Base-by-base conservation (phyloP, 1,284 basidiomycete species). In the Malassezia cuniculi region DNA sequence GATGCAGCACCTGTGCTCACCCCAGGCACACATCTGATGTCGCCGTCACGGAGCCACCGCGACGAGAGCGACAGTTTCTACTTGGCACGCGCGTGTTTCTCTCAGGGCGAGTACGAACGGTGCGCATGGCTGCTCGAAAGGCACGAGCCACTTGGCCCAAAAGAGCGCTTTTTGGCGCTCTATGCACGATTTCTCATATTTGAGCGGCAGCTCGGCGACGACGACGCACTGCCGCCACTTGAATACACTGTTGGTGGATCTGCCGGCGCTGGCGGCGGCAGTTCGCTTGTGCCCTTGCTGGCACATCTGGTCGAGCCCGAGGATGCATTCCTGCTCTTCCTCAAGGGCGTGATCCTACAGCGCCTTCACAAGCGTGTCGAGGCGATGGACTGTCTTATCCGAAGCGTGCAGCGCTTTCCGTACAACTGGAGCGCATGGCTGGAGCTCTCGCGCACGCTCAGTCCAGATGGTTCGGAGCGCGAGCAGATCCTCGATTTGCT, bases 351-450 rank as follows among this genome's bases (percentile, higher is more conserved):
- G 8, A 40, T 66, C n/a, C 44, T 66, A n/a, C 54, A 53, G 19
- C 58, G 57, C 32, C 50, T 66, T 12, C 47, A 58, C 39, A 57
- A 57, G 20, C 52, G 58, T 5, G 50, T 64, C 48, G 82, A 85
- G 60, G 86, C 90, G 0, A 81, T 90, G 24, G 85, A 87, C 59
- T 78, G 74, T 51, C 75, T 80, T 6, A 71, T 94, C 14, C 69
- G 78, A 22, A 89, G 85, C 5, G 79, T 95, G 33, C 74, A 76
- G 34, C 73, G 74, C 3, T 85, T 82, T 59, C 81, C 85, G 6
- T 97, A 86, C 80, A 95, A 95, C 64, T 99, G 93, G 90, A 84
- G 83, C 18, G 75, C 80, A 4, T 99, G 93, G 90, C 53, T 47
- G 41, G 48, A 47, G 48, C 48, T 60, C 49, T 47, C 50, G 40